Conservation (phyloP, 257 asterid genomes). For the Solanum clarkiae region DNA sequence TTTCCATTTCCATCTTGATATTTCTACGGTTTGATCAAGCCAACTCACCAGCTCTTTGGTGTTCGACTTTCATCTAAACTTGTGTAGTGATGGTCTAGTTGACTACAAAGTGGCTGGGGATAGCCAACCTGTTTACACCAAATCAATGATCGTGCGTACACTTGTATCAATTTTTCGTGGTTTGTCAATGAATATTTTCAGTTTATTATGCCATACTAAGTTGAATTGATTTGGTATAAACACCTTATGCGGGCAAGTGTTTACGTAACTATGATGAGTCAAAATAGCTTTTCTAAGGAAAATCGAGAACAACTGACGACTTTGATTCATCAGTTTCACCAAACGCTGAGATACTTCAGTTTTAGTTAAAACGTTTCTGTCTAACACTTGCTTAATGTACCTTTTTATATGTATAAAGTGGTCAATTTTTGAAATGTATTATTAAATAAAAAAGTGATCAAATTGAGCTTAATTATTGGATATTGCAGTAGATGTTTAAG, state of each 20-base stretch:
- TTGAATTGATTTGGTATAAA: not conserved
- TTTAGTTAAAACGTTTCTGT: not conserved
- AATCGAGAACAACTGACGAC: not conserved
- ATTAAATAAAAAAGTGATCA: not conserved
- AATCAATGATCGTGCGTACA: not conserved
- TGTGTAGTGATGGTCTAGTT: no score
- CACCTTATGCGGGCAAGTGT: not conserved
- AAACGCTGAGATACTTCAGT: not conserved
- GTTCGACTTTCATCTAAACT: no score
- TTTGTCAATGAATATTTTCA: not conserved
- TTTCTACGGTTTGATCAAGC: no score
- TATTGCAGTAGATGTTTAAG: not conserved
- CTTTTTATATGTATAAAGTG: no score
- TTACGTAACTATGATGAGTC: not conserved
- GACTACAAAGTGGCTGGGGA: no score
- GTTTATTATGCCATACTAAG: not conserved
- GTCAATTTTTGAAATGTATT: not conserved
- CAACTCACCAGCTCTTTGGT: no score
- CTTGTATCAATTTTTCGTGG: not conserved
- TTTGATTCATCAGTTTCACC: not conserved
- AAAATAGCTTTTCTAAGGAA: not conserved
- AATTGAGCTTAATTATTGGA: not conserved
- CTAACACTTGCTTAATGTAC: not conserved
- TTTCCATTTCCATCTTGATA: no score
- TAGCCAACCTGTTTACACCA: not conserved